Evolutionary conservation across 805 yeast genomes (phyloP).

Genomic region (Candida orba): DNA sequence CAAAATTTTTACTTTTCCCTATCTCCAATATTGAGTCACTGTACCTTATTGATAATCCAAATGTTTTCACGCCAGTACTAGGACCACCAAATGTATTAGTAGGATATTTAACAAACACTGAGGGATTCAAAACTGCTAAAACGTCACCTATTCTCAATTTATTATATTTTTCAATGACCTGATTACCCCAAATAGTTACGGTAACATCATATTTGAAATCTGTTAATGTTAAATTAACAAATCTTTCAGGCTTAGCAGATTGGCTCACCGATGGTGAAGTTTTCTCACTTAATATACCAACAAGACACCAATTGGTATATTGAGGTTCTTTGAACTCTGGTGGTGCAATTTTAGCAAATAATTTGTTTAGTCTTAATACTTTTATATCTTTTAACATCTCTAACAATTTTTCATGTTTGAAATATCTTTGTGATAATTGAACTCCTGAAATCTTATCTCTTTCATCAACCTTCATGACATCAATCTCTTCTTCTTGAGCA

Average conservation of each 20-base stretch:
- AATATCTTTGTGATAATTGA: slow-evolving; percentile 38
- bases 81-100: neutral
- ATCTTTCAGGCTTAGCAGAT: slow-evolving; percentile 44
- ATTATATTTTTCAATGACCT: slow-evolving; percentile 65
- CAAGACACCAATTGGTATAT: slow-evolving; percentile 69
- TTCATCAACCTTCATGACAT: slow-evolving; percentile 25
- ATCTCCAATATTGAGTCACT: slow-evolving; percentile 58
- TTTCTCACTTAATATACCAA: slow-evolving; percentile 63
- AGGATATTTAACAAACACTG: slow-evolving; percentile 31
- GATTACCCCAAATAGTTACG: slow-evolving; percentile 30
- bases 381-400: slow-evolving; percentile 41
- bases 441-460: slow-evolving; percentile 40
- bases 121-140: slow-evolving; percentile 70
- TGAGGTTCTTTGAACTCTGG: slow-evolving; percentile 65
- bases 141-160: slow-evolving; percentile 70
- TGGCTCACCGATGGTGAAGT: slow-evolving; percentile 36
- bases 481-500: slow-evolving; percentile 18
- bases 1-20: slow-evolving; percentile 64
- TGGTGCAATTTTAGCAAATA: slow-evolving; percentile 58
- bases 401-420: slow-evolving; percentile 30
- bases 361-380: slow-evolving; percentile 47
- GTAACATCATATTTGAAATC: slow-evolving; percentile 57
- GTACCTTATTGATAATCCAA: slow-evolving; percentile 50
- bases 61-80: slow-evolving; percentile 24
- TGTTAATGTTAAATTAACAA: slow-evolving; percentile 54